Conservation (phyloP, 306 rosid genomes). For the Amphicarpaea edgeworthii region DNA sequence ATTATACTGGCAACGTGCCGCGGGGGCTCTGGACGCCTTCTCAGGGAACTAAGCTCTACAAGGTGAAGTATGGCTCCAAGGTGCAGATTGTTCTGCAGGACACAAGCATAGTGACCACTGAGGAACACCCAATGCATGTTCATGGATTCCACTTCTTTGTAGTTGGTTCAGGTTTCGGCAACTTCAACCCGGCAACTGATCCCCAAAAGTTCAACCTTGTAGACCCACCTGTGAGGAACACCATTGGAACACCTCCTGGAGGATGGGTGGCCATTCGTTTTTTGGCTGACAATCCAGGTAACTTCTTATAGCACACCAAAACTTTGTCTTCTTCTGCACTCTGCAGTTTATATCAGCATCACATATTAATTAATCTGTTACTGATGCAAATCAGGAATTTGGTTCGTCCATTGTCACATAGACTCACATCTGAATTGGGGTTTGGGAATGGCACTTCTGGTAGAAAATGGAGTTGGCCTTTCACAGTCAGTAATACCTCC, state of each 20-base stretch:
- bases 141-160: conserved; percentile 92
- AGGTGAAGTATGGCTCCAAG: conserved; percentile 70
- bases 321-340: neutral
- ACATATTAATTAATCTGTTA: conserved; percentile 37
- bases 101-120: conserved; percentile 80
- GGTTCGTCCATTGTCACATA: conserved; percentile 94
- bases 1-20: conserved; percentile 83
- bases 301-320: neutral
- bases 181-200: conserved; percentile 81
- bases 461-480: conserved; percentile 84
- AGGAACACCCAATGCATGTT: conserved; percentile 95
- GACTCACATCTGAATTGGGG: conserved; percentile 84
- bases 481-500: conserved; percentile 86
- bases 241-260: conserved; percentile 88
- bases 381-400: conserved; percentile 65
- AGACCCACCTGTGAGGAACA: conserved; percentile 87
- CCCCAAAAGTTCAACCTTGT: conserved; percentile 72
- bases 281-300: conserved; percentile 93
- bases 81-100: conserved; percentile 87
- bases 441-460: conserved; percentile 76
- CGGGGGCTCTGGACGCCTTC: conserved; percentile 79
- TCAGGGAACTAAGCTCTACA: conserved; percentile 69
- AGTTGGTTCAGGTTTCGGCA: conserved; percentile 89
- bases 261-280: conserved; percentile 99
- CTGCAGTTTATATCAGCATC: neutral